These are phyloP conservation scores for Arachis monticola DNA, from an alignment of 331 rosid genomes.

Conservation along the genomic window DNA sequence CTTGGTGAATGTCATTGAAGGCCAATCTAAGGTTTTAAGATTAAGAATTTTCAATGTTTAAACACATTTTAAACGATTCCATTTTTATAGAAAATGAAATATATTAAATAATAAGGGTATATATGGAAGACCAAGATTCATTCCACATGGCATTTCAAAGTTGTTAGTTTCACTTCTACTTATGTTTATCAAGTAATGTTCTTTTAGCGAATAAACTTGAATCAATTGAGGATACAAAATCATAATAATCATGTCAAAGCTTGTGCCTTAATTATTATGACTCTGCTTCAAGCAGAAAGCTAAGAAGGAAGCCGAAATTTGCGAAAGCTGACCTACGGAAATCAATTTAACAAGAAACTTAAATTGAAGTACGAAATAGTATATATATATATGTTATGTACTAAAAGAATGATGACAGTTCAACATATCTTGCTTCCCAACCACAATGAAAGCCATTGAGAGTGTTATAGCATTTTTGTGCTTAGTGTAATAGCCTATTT, in stretches of 20 bases:
- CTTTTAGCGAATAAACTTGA: no score
- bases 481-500: slow-evolving; percentile 1
- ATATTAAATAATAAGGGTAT: not conserved
- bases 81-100: no score
- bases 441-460: slow-evolving; percentile 22
- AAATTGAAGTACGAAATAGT: no score
- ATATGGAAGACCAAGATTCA: slow-evolving; percentile 13
- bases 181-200: no score
- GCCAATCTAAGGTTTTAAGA: slow-evolving; percentile 14
- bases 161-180: slow-evolving; percentile 1
- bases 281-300: slow-evolving; percentile 13
- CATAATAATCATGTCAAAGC: no score
- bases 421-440: slow-evolving; percentile 1
- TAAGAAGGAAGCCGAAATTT: not conserved
- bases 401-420: slow-evolving; percentile 5
- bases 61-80: not conserved
- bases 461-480: slow-evolving; percentile 14
- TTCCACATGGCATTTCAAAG: slow-evolving; percentile 6
- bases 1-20: slow-evolving; percentile 26
- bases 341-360: no score
- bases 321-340: no score
- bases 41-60: slow-evolving; percentile 5
- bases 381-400: no score
- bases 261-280: no score
- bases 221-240: no score